phyloP scores from a whole-genome alignment of 768 basidiomycete genomes.

The Russula sp. region DNA sequence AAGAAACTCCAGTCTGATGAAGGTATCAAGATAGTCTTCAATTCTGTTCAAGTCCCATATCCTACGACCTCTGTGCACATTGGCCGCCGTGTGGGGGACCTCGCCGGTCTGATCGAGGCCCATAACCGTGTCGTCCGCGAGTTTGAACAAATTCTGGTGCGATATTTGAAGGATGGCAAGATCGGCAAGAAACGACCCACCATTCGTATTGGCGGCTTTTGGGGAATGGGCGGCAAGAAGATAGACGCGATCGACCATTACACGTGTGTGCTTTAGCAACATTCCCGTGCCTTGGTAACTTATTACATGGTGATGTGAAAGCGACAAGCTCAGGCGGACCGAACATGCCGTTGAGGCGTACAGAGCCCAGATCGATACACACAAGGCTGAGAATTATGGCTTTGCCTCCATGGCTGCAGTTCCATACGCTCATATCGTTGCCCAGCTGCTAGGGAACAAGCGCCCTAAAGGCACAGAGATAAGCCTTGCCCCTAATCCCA shows the following conservation, averaged over 20 bases:
- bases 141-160: slow-evolving; percentile 84
- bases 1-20: slow-evolving; percentile 82
- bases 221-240: slow-evolving; percentile 81
- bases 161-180: slow-evolving; percentile 80
- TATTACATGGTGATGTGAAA: slow-evolving; percentile 25
- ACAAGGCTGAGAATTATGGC: slow-evolving; percentile 84
- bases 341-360: slow-evolving; percentile 73
- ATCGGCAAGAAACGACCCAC: slow-evolving; percentile 80
- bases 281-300: neutral
- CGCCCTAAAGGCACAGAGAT: slow-evolving; percentile 71
- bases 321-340: slow-evolving; percentile 53
- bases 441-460: slow-evolving; percentile 64
- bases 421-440: slow-evolving; percentile 84
- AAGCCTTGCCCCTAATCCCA: slow-evolving; percentile 79
- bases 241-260: slow-evolving; percentile 94
- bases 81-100: slow-evolving; percentile 79
- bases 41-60: slow-evolving; percentile 70
- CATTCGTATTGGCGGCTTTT: slow-evolving; percentile 70
- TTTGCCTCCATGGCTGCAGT: slow-evolving; percentile 90
- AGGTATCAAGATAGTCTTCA: slow-evolving; percentile 75
- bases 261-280: slow-evolving; percentile 53
- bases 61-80: slow-evolving; percentile 91
- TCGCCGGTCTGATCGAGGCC: slow-evolving; percentile 87
- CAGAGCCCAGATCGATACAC: slow-evolving; percentile 66
- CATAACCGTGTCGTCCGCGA: slow-evolving; percentile 94